A percentile compares a stretch with the other conserved stretches of the same genome.
Conservation (phyloP, 345 rosid species). For the Euphorbia lathyris region DNA sequence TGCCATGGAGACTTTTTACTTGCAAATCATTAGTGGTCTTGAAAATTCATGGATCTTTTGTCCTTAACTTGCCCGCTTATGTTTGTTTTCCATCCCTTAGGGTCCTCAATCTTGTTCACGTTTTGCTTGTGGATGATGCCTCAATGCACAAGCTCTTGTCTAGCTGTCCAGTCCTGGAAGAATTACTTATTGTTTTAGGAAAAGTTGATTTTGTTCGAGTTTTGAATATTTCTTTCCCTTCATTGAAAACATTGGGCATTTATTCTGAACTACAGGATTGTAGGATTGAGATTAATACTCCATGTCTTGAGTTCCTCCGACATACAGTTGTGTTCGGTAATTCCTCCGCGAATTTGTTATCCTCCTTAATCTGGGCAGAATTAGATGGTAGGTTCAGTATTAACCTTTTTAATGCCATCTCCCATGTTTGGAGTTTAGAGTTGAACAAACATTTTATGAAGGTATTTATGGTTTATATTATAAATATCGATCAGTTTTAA, state of each 20-base stretch:
- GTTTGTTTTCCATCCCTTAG: conserved; percentile 1
- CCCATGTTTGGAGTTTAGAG: neutral
- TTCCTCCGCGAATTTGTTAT: too few species aligned
- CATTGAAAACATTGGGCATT: neutral
- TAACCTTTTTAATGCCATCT: neutral
- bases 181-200: neutral
- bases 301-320: too few species aligned
- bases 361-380: neutral
- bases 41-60: neutral
- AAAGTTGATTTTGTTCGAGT: neutral
- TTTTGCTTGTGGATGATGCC: neutral
- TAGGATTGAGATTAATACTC: neutral
- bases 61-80: conserved; percentile 1
- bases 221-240: conserved; percentile 1
- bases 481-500: neutral
- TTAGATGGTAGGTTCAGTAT: neutral
- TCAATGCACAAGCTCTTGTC: neutral
- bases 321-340: too few species aligned
- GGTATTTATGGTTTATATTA: neutral
- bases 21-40: neutral
- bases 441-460: neutral
- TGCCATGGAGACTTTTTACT: conserved; percentile 7
- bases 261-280: neutral
- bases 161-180: conserved; percentile 10
- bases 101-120: neutral